Evolutionary conservation across 192 early-diverging fungal species (phyloP), one percentile per base, ranked within the genome.

Genomic region (Phlyctochytrium bullatum): DNA sequence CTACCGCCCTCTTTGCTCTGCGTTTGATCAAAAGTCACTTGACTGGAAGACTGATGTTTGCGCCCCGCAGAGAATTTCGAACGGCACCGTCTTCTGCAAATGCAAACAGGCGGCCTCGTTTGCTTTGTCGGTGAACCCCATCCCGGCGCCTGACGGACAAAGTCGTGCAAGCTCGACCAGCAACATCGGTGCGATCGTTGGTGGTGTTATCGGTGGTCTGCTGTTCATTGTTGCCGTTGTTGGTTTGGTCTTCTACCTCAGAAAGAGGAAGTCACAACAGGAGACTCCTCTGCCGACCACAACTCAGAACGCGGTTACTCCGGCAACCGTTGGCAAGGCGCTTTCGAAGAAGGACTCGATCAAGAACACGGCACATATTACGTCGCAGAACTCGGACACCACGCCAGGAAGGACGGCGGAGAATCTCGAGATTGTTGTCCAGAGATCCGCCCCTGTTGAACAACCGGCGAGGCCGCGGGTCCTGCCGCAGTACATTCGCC

Each of bases 31-130:
- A 36, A 32, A 57, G n/a, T 57, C 23, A 16, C 27, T 25, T 1
- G 12, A 33, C 23, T 71, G 62, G 62, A 61, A 57, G 4, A 20
- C 23, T 14, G 52, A 63, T 12, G 69, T 57, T 24, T 71, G 69
- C 53, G 52, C 23, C 2, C 16, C 40, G 2, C 3, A 20, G 29
- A 34, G 25, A 2, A 53, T 64, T 34, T 17, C 4, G 2, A 25
- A 6, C 16, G 23, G 12, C 6, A 36, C 47, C 29, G 20, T 71
- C 6, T 12, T 32, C 14, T 71, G 69, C 40, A 34, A 62, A 20
- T 71, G 69, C 34, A 71, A 32, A 34, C 69, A 71, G 47, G 33
- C 64, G 32, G 52, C 62, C 14, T 52, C 36, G 35, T 64, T 71
- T 30, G n/a, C 12, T 16, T 62, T 36, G 2, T 40, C 34, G 3